Evolutionary conservation across 1,139 yeast species (phyloP).

Genomic region (Petasospora rhodanensis): DNA sequence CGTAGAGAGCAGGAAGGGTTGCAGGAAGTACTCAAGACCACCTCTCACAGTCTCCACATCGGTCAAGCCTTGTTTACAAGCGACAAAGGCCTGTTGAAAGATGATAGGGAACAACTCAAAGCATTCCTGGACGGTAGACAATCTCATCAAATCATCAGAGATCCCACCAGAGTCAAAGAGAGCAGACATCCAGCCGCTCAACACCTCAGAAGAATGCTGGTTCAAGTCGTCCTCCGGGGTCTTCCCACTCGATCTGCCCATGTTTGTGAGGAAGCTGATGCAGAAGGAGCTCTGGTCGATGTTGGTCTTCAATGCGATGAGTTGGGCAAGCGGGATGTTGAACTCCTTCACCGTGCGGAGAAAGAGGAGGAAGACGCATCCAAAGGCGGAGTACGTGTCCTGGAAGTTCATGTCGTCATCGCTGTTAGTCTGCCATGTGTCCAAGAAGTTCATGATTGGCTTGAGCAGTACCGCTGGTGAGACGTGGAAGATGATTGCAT

Average conservation of each 20-base stretch:
- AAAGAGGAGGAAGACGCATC: conserved; percentile 50
- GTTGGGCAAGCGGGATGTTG: conserved; percentile 32
- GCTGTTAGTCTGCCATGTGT: conserved; percentile 28
- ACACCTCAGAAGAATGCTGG: conserved; percentile 32
- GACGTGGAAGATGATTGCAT: conserved; percentile 33
- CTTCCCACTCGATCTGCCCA: conserved; percentile 22
- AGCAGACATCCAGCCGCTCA: conserved; percentile 77
- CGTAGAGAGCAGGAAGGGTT: conserved; percentile 50
- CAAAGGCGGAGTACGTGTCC: conserved; percentile 66
- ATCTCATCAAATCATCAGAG: conserved; percentile 73
- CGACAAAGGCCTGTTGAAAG: conserved; percentile 66
- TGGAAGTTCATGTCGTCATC: conserved; percentile 58
- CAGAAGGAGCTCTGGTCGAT: conserved; percentile 22
- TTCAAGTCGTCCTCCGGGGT: conserved; percentile 10
- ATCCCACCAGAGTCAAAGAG: conserved; percentile 83
- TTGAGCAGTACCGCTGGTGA: conserved; percentile 24
- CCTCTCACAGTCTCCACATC: conserved; percentile 45
- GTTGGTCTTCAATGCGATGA: conserved; percentile 19
- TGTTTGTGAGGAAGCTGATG: conserved; percentile 18
- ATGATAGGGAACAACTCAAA: conserved; percentile 67
- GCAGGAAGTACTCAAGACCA: conserved; percentile 62
- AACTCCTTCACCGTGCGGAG: conserved; percentile 42
- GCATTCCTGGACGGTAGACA: conserved; percentile 64
- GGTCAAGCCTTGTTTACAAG: conserved; percentile 52
- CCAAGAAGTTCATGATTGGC: conserved; percentile 32